Conservation (phyloP, 805 yeast genomes). For the Kazachstania viticola region DNA sequence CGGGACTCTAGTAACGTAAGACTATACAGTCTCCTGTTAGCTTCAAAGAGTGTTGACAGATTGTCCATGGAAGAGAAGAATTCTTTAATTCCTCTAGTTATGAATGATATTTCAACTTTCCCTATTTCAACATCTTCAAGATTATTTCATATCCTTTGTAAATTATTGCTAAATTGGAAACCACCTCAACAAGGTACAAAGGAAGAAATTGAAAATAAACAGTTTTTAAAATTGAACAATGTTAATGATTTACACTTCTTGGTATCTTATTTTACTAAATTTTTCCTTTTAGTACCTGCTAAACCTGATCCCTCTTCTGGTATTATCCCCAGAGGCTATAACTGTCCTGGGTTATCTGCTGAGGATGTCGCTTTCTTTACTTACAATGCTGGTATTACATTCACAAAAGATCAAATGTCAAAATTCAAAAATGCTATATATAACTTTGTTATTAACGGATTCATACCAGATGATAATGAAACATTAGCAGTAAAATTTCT, state of each 20-base stretch:
- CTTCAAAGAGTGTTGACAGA: slow-evolving; percentile 58
- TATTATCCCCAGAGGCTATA: slow-evolving; percentile 32
- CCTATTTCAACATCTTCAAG: slow-evolving; percentile 38
- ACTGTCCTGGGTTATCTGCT: slow-evolving; percentile 54
- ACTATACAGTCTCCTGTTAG: slow-evolving; percentile 51
- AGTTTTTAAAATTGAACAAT: slow-evolving; percentile 28
- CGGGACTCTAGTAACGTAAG: slow-evolving; percentile 41
- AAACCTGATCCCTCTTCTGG: slow-evolving; percentile 24
- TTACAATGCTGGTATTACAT: slow-evolving; percentile 53
- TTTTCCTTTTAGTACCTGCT: slow-evolving; percentile 46
- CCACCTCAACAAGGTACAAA: slow-evolving; percentile 36
- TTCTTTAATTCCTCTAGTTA: slow-evolving; percentile 35
- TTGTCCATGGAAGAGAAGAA: slow-evolving; percentile 28
- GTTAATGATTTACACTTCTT: slow-evolving; percentile 36
- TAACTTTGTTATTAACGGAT: slow-evolving; percentile 22
- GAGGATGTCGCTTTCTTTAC: slow-evolving; percentile 53
- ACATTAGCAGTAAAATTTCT: slow-evolving; percentile 35
- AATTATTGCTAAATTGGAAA: slow-evolving; percentile 38
- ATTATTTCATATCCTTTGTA: slow-evolving; percentile 48
- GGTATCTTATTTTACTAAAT: slow-evolving; percentile 37
- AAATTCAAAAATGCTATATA: slow-evolving; percentile 31
- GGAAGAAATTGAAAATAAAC: slow-evolving; percentile 30
- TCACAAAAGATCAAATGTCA: slow-evolving; percentile 37
- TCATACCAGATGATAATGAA: slow-evolving; percentile 28
- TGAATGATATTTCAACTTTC: slow-evolving; percentile 34